phyloP scores from a whole-genome alignment of 805 yeast genomes.

The Hanseniaspora occidentalis region DNA sequence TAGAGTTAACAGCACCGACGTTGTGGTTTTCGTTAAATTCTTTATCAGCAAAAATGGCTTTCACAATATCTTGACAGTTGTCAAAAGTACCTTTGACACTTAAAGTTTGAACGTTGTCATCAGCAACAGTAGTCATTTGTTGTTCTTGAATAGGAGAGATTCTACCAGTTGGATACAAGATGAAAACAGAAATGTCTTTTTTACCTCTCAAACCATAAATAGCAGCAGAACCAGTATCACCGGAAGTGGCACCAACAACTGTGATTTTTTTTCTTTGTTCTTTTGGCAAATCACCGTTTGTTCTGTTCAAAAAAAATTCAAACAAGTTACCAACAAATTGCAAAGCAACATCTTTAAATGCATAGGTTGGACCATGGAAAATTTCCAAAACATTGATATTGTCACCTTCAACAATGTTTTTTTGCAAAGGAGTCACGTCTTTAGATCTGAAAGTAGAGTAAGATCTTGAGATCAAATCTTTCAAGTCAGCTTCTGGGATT shows the following conservation, averaged over 20 bases:
- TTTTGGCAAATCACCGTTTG: slow-evolving; percentile 42
- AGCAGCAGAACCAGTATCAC: slow-evolving; percentile 99
- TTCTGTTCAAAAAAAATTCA: slow-evolving; percentile 77
- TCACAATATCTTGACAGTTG: slow-evolving; percentile 95
- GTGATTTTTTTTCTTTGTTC: slow-evolving; percentile 69
- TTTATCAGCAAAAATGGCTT: slow-evolving; percentile 79
- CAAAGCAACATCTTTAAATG: slow-evolving; percentile 96
- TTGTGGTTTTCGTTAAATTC: slow-evolving; percentile 84
- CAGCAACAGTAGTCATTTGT: slow-evolving; percentile 96
- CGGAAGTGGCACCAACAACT: slow-evolving; percentile 98
- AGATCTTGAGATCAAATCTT: slow-evolving; percentile 49
- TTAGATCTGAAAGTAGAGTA: slow-evolving; percentile 83
- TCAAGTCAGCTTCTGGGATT: slow-evolving; percentile 59
- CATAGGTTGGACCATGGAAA: slow-evolving; percentile 98
- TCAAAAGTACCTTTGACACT: slow-evolving; percentile 95
- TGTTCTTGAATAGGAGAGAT: slow-evolving; percentile 96
- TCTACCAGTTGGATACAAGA: slow-evolving; percentile 92
- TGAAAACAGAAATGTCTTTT: slow-evolving; percentile 95
- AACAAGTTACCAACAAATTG: slow-evolving; percentile 96
- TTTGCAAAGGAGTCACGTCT: slow-evolving; percentile 75
- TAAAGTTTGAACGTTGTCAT: slow-evolving; percentile 84
- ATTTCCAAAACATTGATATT: slow-evolving; percentile 73
- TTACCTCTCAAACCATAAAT: slow-evolving; percentile 95
- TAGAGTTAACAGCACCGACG: slow-evolving; percentile 95
- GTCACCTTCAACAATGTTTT: slow-evolving; percentile 39